These are phyloP conservation scores for Alternaria atra DNA, from an alignment of 2,329 filamentous ascomycete species.

Conservation along the genomic window DNA sequence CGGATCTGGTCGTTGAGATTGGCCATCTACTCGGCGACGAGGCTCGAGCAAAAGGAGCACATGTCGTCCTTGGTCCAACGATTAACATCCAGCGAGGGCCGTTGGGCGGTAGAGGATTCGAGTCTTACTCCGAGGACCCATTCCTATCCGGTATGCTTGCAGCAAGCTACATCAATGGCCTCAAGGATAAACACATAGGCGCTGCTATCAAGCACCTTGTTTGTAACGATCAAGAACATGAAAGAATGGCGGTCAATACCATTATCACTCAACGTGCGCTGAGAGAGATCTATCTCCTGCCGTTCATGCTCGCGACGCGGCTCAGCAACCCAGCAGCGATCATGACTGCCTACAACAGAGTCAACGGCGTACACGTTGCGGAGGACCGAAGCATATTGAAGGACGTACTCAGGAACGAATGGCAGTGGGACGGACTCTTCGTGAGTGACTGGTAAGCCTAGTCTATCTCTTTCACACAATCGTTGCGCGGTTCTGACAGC, in stretches of 20 bases:
- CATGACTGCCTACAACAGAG: slow-evolving; percentile 61
- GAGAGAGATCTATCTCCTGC: slow-evolving; percentile 54
- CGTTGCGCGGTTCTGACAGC: background rate
- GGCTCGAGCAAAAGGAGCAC: slow-evolving; percentile 25
- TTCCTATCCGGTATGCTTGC: slow-evolving; percentile 16
- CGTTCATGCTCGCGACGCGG: slow-evolving; percentile 69
- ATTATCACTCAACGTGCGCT: slow-evolving; percentile 67
- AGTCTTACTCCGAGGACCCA: slow-evolving; percentile 24
- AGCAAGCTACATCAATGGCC: slow-evolving; percentile 1
- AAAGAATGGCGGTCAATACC: slow-evolving; percentile 67
- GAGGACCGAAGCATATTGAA: slow-evolving; percentile 56
- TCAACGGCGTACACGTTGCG: slow-evolving; percentile 21
- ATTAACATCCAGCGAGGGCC: slow-evolving; percentile 37
- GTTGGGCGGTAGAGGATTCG: slow-evolving; percentile 23
- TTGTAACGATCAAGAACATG: slow-evolving; percentile 71
- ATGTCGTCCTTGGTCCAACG: slow-evolving; percentile 26
- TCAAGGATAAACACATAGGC: slow-evolving; percentile 58
- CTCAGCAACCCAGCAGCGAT: slow-evolving; percentile 61
- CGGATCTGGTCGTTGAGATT: background rate
- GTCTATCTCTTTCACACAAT: background rate
- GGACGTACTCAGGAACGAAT: slow-evolving; percentile 53
- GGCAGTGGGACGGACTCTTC: slow-evolving; percentile 56
- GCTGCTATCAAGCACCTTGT: slow-evolving; percentile 69
- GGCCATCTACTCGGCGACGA: slow-evolving; percentile 30
- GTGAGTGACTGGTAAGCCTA: slow-evolving; percentile 36